A percentile compares a stretch with the other conserved stretches of the same genome.
phyloP scores from a whole-genome alignment of 225 moss, liverwort and hornwort species.

The Takakia lepidozioides region DNA sequence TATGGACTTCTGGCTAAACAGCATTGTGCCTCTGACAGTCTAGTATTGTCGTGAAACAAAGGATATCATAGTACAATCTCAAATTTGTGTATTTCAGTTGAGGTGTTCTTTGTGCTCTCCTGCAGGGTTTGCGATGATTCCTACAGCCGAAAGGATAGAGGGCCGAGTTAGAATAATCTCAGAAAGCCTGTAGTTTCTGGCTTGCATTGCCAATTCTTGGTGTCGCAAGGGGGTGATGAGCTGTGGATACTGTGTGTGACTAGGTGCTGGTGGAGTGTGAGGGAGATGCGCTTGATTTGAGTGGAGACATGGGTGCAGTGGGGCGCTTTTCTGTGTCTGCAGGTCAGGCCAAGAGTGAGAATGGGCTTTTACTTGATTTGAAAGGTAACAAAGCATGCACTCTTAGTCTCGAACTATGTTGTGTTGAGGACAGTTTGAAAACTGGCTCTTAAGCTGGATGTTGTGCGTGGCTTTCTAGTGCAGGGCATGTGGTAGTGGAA shows the following conservation, averaged over 20 bases:
- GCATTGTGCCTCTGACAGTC: neutral
- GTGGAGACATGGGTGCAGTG: slow-evolving; percentile 95
- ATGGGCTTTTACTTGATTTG: slow-evolving; percentile 68
- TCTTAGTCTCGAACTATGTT: too few species aligned
- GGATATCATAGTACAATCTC: too few species aligned
- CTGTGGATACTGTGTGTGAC: too few species aligned
- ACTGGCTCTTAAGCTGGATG: too few species aligned
- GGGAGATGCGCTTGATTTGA: slow-evolving; percentile 87
- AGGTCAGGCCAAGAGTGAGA: slow-evolving; percentile 16
- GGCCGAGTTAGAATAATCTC: too few species aligned
- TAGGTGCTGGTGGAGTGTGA: slow-evolving; percentile 93
- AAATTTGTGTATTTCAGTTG: neutral
- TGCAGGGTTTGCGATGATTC: neutral
- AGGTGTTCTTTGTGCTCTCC: neutral
- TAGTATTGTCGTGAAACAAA: neutral
- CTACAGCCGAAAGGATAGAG: too few species aligned
- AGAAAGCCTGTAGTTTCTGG: neutral
- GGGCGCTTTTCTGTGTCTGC: slow-evolving; percentile 68
- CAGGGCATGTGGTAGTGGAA: too few species aligned
- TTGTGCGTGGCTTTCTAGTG: too few species aligned
- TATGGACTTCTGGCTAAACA: neutral
- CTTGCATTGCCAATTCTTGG: neutral
- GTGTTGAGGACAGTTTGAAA: too few species aligned
- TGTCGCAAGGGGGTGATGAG: neutral
- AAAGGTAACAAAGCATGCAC: slow-evolving; percentile 42